Base-by-base conservation (phyloP, 768 basidiomycete genomes). In the Stropharia rugosoannulata region DNA sequence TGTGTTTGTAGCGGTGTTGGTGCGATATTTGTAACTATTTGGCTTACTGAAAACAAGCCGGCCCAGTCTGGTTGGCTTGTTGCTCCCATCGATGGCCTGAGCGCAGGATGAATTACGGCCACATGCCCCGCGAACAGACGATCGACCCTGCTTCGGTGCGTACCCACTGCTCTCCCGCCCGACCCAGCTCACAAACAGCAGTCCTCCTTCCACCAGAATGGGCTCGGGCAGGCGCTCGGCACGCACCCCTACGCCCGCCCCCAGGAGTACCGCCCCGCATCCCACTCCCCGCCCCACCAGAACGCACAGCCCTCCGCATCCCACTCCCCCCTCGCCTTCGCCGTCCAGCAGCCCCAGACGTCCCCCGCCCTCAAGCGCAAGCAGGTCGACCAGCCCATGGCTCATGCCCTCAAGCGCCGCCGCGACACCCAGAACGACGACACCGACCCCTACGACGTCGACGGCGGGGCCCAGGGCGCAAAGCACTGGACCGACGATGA, bases 401-500 rank as follows among this genome's bases (percentile, higher is more conserved):
- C 71, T 16, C 73, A 74, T 55, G 67, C 73, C 27, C 69, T 70
- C 59, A 82, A 81, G 70, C 75, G 81, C 43, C 75, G 80, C 36
- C 71, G 79, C 42, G 78, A 78, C 37, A 63, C 66, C n/a, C 76
- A 75, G 51, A 41, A 29, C 44, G 62, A 72, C 42, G 76, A 79
- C 18, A 52, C 60, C 5, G 73, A 77, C 49, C 62, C 60, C 42
- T 79, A 74, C 58, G 81, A 83, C 61, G 67, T 77, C 29, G 80
- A 80, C 49, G 75, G 78, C 51, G 66, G 68, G 8, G 78, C 72
- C 4, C 80, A 82, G 57, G 89, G 89, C 22, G 86, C 89, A 1
- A 90, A 90, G 61, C 89, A 92, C 62, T 92, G 89, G 89, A 88
- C 88, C 0, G 90, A 90, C 66, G 88, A 90, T 8, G 89, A 92